Base-by-base conservation (phyloP, 441 rosid genomes). In the Rhodomyrtus psidioides region DNA sequence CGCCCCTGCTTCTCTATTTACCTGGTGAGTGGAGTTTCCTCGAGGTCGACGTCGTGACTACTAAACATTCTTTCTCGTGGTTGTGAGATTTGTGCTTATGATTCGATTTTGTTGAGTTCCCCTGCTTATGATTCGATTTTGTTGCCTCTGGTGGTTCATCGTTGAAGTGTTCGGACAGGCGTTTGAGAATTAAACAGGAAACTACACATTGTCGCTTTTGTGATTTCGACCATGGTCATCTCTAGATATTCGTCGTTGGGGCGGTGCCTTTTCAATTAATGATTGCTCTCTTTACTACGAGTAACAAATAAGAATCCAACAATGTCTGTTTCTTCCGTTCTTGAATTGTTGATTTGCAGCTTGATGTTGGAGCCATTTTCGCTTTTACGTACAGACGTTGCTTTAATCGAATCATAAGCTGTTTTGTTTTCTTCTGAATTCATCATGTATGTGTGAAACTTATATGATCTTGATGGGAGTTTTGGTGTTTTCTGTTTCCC, bases 1-100 rank as follows among this genome's bases (percentile, higher is more conserved):
- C 96, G 49, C 99, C 99, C 16, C 87, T 95, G 81, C 97, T 96
- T 62, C 95, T 96, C 26, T 94, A 88, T 89, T 90, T 93, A 86
- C 95, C 98, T 34, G 98, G 97, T 92, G 81, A 74, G 89, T 42
- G 6, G 3, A 15, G 13, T 65, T 62, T 19, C 28, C 26, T 53
- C 59, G 16, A 60, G 65, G 82, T 76, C 75, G 57, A 12, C 3
- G 10, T 10, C 7, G 53, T 83, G 12, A 12, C 8, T 15, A 13
- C 15, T 28, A 49, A 42, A 56, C 51, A 15, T 70, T 39, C 81
- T 39, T 6, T 49, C 51, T 70, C 5, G 51, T 21, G 26, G 26
- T 65, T 34, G 76, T 5, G 12, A 28, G 46, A 65, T 65, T 8
- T 19, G 46, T 34, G 34, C 34, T 34, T 30, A 65, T 26, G 16